Evolutionary conservation across 2,329 filamentous ascomycete genomes (phyloP).

Genomic region (Phaeosphaeria sp.): DNA sequence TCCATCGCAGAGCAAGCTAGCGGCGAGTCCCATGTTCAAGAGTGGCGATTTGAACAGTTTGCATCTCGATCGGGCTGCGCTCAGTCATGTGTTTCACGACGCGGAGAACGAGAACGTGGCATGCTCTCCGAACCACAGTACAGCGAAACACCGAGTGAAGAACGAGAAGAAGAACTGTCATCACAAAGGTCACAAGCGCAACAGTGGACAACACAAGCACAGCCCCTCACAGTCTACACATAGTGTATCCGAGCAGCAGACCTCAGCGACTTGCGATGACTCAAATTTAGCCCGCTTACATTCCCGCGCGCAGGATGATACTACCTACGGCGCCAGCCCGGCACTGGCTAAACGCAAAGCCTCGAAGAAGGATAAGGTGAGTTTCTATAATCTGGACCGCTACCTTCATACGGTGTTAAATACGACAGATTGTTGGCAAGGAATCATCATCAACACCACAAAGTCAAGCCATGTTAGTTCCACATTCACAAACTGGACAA

Average conservation of each 20-base stretch:
- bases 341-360: neutral
- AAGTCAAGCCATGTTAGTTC: constrained; percentile 32
- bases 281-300: neutral
- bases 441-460: neutral
- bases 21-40: constrained; percentile 49
- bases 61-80: constrained; percentile 49
- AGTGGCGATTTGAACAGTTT: constrained; percentile 59
- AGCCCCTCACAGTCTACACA: constrained; percentile 16
- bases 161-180: constrained; percentile 26
- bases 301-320: neutral
- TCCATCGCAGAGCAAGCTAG: constrained; percentile 37
- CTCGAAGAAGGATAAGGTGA: neutral
- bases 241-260: constrained; percentile 8
- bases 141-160: constrained; percentile 39
- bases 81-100: constrained; percentile 25
- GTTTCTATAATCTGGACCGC: neutral
- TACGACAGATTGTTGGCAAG: neutral
- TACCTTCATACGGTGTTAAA: neutral
- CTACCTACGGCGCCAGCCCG: neutral
- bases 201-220: constrained; percentile 36
- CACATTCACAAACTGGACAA: constrained; percentile 33
- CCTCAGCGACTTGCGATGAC: neutral
- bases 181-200: constrained; percentile 36
- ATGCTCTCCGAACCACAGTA: constrained; percentile 30
- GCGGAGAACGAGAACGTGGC: constrained; percentile 29